A percentile compares a stretch with the other conserved stretches of the same genome.
These are phyloP conservation scores for Suillus alpinus DNA, from an alignment of 768 basidiomycete species.

Conservation along the genomic window DNA sequence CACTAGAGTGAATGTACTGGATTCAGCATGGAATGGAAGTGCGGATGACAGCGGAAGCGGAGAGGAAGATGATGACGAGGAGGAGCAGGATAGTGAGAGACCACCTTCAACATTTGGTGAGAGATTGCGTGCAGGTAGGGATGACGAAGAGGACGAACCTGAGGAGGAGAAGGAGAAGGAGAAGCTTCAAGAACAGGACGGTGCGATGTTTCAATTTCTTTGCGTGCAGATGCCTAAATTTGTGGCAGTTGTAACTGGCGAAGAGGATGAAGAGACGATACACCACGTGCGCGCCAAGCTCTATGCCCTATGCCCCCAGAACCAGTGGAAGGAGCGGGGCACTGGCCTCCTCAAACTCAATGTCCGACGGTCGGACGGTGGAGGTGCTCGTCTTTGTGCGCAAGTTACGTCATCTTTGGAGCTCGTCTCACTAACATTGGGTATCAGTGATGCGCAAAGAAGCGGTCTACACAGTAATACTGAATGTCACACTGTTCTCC, in stretches of 20 bases:
- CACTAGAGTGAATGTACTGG: conserved; percentile 25
- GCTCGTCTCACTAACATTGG: conserved; percentile 11
- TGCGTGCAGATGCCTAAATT: neutral
- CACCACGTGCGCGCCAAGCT: conserved; percentile 78
- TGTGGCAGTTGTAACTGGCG: conserved; percentile 64
- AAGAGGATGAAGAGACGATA: conserved; percentile 78
- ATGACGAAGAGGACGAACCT: conserved; percentile 51
- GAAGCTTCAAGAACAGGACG: conserved; percentile 64
- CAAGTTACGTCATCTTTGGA: conserved; percentile 9
- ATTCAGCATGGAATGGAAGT: conserved; percentile 37
- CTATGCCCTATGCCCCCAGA: conserved; percentile 52
- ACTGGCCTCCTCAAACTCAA: conserved; percentile 71
- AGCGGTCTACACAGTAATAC: conserved; percentile 69
- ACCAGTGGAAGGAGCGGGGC: conserved; percentile 78
- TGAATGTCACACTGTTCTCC: conserved; percentile 73
- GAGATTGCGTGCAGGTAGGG: conserved; percentile 59
- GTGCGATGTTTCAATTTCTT: conserved; percentile 33
- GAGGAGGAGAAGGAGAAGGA: conserved; percentile 45
- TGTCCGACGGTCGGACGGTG: conserved; percentile 59
- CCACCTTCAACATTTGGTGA: conserved; percentile 54
- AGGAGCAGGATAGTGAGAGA: conserved; percentile 30
- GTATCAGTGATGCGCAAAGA: conserved; percentile 80
- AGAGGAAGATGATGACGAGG: conserved; percentile 41
- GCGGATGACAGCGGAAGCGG: conserved; percentile 35
- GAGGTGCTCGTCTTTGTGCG: conserved; percentile 67